A percentile compares a stretch with the other conserved stretches of the same genome.
Conservation (phyloP, 2,329 filamentous ascomycete genomes). For the Diaporthe aspalathi region DNA sequence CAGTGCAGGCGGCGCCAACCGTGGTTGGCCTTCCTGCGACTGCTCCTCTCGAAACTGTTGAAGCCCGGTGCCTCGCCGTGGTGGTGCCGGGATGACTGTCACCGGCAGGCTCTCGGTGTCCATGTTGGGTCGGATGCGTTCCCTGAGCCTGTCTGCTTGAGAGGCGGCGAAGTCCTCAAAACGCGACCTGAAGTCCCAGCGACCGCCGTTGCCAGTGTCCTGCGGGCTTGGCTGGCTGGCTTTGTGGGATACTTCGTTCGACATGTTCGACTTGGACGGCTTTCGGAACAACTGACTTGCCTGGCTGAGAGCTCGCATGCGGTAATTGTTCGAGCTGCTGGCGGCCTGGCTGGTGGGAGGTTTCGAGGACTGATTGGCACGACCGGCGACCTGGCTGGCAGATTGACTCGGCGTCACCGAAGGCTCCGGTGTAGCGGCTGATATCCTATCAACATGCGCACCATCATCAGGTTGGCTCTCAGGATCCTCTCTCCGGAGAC, state of each 20-base stretch:
- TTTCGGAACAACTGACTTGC: constrained; percentile 46
- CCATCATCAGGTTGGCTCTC: constrained; percentile 34
- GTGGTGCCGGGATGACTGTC: constrained; percentile 71
- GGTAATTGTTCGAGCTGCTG: constrained; percentile 37
- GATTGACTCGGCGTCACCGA: constrained; percentile 40
- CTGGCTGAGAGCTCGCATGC: constrained; percentile 49
- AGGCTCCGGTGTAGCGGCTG: constrained; percentile 36
- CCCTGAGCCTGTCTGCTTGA: constrained; percentile 70
- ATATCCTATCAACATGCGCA: constrained; percentile 23
- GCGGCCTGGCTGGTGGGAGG: constrained; percentile 29
- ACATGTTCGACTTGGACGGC: constrained; percentile 32
- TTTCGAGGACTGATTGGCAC: constrained; percentile 10
- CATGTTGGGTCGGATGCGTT: constrained; percentile 64
- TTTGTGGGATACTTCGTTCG: constrained; percentile 27
- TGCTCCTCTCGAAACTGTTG: constrained; percentile 69
- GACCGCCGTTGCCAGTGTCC: constrained; percentile 42
- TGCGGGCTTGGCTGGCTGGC: constrained; percentile 38
- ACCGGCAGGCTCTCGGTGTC: constrained; percentile 68
- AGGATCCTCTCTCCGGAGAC: background rate
- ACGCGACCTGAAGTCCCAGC: constrained; percentile 68
- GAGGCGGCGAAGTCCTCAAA: constrained; percentile 71
- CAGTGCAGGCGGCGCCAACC: constrained; percentile 18
- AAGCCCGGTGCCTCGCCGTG: constrained; percentile 66
- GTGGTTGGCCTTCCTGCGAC: constrained; percentile 42
- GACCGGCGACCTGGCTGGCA: constrained; percentile 39